Evolutionary conservation across 2,329 filamentous ascomycete species (phyloP).

Genomic region (Truncatella angustata): DNA sequence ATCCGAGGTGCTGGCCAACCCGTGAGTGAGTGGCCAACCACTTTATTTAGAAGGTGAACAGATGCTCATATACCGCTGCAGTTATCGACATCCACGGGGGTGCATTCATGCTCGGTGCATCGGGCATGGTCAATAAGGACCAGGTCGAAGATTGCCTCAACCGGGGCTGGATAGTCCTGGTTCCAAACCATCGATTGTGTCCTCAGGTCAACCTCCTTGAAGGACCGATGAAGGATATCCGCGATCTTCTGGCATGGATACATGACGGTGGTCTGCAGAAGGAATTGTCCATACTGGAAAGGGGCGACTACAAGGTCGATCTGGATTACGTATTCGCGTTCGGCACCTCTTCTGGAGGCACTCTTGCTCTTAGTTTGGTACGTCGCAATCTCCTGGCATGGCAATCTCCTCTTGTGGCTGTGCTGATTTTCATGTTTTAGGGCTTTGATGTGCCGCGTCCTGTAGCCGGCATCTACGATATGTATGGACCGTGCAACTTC

Average conservation of each 20-base stretch:
- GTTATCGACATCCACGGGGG: constrained; percentile 42
- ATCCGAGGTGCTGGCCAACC: neutral
- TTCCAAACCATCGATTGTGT: constrained; percentile 25
- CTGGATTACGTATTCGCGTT: constrained; percentile 30
- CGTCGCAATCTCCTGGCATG: constrained; percentile 6
- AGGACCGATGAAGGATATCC: constrained; percentile 11
- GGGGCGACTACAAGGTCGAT: constrained; percentile 17
- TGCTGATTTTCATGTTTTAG: no score
- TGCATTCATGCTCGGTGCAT: constrained; percentile 40
- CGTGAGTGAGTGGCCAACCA: constrained; percentile 1
- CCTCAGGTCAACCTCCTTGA: constrained; percentile 9
- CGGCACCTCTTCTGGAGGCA: constrained; percentile 35
- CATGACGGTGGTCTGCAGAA: constrained; percentile 26
- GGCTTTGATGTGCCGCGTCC: constrained; percentile 34
- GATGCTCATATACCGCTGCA: constrained; percentile 11
- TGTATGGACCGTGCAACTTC: constrained; percentile 42
- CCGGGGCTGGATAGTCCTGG: constrained; percentile 36
- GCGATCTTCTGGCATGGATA: constrained; percentile 33
- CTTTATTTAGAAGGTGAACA: neutral
- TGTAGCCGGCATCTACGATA: constrained; percentile 36
- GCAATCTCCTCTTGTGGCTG: no score
- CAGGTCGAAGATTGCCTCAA: constrained; percentile 36
- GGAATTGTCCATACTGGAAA: constrained; percentile 18
- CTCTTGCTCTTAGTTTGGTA: constrained; percentile 34
- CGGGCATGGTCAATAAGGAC: constrained; percentile 35